These are phyloP conservation scores for Ascochyta lentis DNA, from an alignment of 2,329 filamentous ascomycete species.

Conservation along the genomic window DNA sequence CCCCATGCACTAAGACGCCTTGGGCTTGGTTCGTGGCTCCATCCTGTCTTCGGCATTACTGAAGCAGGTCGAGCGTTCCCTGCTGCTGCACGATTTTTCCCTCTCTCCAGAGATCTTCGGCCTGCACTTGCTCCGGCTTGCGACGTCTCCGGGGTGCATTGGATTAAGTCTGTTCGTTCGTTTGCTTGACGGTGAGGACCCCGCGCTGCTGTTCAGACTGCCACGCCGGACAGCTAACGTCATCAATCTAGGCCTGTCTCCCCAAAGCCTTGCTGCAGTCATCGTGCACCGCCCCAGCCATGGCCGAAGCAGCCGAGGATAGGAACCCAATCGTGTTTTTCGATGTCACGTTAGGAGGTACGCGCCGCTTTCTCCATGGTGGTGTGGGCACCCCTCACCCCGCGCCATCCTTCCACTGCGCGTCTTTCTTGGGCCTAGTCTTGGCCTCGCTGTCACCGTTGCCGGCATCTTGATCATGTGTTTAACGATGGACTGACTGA, in stretches of 20 bases:
- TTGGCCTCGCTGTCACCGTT: constrained; percentile 5
- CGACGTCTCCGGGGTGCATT: constrained; percentile 9
- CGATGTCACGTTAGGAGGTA: constrained; percentile 80
- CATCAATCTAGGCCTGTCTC: constrained; percentile 23
- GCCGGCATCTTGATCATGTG: constrained; percentile 6
- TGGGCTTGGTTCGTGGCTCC: constrained; percentile 4
- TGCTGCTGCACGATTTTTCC: constrained; percentile 21
- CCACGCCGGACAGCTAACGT: constrained; percentile 22
- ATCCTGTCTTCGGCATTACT: constrained; percentile 16
- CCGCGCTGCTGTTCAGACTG: constrained; percentile 13
- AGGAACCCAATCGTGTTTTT: constrained; percentile 70
- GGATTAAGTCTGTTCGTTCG: not conserved
- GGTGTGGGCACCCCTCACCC: constrained; percentile 18
- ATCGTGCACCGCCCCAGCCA: constrained; percentile 41
- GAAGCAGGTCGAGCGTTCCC: constrained; percentile 20
- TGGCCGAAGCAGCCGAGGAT: constrained; percentile 42
- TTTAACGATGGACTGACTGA: constrained; percentile 25
- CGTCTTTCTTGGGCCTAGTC: constrained; percentile 17
- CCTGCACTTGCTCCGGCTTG: constrained; percentile 16
- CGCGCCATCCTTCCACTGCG: constrained; percentile 14
- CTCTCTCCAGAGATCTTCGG: constrained; percentile 23
- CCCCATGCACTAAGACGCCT: constrained; percentile 3
- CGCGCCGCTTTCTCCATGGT: constrained; percentile 36
- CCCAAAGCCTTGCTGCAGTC: constrained; percentile 19
- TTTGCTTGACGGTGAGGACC: constrained; percentile 12